Percentiles rank a stretch among this genome's conserved stretches.
phyloP scores from a whole-genome alignment of 148 eudicot genomes.

The Heliamphora exappendiculata region DNA sequence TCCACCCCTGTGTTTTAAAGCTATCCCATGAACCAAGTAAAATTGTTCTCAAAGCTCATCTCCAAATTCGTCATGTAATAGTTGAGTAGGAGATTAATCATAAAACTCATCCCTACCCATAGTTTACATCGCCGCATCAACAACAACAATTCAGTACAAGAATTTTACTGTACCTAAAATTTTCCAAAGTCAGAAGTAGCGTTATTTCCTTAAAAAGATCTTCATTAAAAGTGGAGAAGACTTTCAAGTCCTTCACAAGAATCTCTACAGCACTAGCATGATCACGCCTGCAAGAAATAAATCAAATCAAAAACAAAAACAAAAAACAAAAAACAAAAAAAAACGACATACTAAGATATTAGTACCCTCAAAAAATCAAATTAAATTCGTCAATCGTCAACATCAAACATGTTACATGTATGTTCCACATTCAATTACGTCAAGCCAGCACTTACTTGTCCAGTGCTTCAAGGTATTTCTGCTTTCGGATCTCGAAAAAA shows the following conservation, averaged over 20 bases:
- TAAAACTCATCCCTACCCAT: neutral
- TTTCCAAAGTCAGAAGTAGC: slow-evolving; percentile 37
- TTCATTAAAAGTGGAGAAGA: slow-evolving; percentile 44
- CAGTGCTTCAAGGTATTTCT: slow-evolving; percentile 4
- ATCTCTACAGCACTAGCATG: slow-evolving; percentile 52
- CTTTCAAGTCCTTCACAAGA: slow-evolving; percentile 51
- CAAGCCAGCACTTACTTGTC: neutral
- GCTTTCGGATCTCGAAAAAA: slow-evolving; percentile 5
- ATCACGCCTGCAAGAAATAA: slow-evolving; percentile 38
- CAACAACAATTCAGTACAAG: neutral
- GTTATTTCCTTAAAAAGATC: slow-evolving; percentile 55
- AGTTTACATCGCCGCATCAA: too few species aligned
- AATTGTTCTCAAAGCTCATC: neutral
- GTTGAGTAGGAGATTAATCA: neutral
- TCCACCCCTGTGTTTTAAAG: neutral
- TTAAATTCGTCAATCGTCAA: too few species aligned
- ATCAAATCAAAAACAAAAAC: neutral
- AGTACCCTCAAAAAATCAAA: too few species aligned
- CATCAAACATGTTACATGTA: too few species aligned
- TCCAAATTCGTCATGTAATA: neutral
- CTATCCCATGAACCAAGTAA: neutral
- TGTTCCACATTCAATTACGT: too few species aligned
- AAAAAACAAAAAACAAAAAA: too few species aligned
- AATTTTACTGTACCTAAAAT: slow-evolving; percentile 39
- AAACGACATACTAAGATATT: too few species aligned